Base-by-base conservation (phyloP, 2,329 filamentous ascomycete species). In the Stylonectria norvegica region DNA sequence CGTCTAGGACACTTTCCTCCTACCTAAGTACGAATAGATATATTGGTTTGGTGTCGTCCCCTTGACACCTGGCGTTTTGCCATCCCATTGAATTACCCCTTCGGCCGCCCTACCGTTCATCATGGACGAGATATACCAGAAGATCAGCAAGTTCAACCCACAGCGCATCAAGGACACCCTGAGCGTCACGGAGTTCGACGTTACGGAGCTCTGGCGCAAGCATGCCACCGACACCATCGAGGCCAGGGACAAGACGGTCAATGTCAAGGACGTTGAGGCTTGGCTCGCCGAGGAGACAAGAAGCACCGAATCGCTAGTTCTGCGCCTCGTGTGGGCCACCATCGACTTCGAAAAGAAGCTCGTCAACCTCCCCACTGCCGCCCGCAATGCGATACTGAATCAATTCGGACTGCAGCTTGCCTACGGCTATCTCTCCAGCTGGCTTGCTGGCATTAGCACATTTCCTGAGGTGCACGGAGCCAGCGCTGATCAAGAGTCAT, bases 91-190 rank as follows among this genome's bases (percentile, higher is more conserved):
- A n/a, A n/a, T n/a, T n/a, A n/a, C n/a, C n/a, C n/a, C n/a, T n/a
- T n/a, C n/a, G n/a, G n/a, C n/a, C n/a, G n/a, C n/a, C n/a, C n/a
- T n/a, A n/a, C n/a, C n/a, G n/a, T n/a, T 18, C 28, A 17, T 19
- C 16, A 63, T 63, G 60, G 60, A 63, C 18, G 59, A 62, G 19
- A 58, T 63, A 38, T 63, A 60, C 35, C 43, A 54, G 5, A 62
- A 60, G 32, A 54, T 63, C 31, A 47, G 52, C 32, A 44, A 43
- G 9, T 50, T 59, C 36, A 57, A 55, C 25, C 38, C 54, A 2
- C 52, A 52, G 34, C 43, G 42, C 4, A 45, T 48, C 14, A 40
- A 39, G n/a, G 28, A 36, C 3, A 49, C 44, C 4, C 45, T 45
- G 4, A 34, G 55, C 9, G 39, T 44, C 8, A 33, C 40, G 6